A percentile compares a stretch with the other conserved stretches of the same genome.
phyloP scores from a whole-genome alignment of 805 yeast species.

The Pichia eremophila region DNA sequence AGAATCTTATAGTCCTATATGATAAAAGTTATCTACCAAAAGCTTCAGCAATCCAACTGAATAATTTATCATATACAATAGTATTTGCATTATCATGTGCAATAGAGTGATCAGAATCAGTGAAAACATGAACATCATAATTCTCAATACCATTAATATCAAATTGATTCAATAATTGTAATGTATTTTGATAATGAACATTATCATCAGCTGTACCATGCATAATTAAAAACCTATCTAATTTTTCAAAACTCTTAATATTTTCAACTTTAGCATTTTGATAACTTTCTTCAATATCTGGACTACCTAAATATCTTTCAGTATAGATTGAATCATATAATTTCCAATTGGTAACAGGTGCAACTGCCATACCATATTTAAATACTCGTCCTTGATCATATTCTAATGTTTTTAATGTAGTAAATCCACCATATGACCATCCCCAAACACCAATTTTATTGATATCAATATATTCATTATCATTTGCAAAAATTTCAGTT shows the following conservation, averaged over 20 bases:
- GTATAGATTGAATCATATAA: constrained; percentile 73
- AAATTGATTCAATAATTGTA: constrained; percentile 50
- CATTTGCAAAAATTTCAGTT: constrained; percentile 39
- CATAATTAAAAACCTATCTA: constrained; percentile 54
- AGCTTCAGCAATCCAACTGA: constrained; percentile 58
- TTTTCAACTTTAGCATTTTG: constrained; percentile 36
- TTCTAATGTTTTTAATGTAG: constrained; percentile 66
- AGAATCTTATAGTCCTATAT: too few relatives aligned
- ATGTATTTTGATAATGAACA: constrained; percentile 68
- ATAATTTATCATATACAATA: constrained; percentile 63
- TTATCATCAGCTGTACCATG: constrained; percentile 85
- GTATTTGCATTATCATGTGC: constrained; percentile 67
- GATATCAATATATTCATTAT: constrained; percentile 39
- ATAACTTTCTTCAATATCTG: constrained; percentile 44
- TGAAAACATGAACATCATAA: constrained; percentile 81
- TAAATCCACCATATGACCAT: constrained; percentile 82
- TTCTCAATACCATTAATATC: constrained; percentile 46
- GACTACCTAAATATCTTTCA: constrained; percentile 62
- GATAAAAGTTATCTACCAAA: constrained; percentile 22
- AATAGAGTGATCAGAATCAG: constrained; percentile 88
- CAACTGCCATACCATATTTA: constrained; percentile 72
- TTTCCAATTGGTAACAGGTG: constrained; percentile 77
- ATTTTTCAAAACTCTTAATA: constrained; percentile 33
- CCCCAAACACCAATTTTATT: constrained; percentile 70
- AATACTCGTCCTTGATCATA: constrained; percentile 52